These are phyloP conservation scores for Westerdykella sp. DNA, from an alignment of 2,329 filamentous ascomycete species.

Conservation along the genomic window DNA sequence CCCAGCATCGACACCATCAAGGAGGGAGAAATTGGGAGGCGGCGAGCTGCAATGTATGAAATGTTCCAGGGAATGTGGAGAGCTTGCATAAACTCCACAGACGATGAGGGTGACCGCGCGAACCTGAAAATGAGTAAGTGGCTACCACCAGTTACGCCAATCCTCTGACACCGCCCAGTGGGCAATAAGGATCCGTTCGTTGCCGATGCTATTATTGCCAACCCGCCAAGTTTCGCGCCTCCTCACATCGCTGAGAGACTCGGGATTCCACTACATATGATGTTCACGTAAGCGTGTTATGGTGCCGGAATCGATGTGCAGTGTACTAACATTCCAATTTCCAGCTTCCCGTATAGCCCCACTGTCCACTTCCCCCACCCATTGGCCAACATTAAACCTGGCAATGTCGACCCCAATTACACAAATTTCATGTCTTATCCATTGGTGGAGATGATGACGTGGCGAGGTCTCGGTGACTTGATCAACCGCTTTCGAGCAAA, in stretches of 20 bases:
- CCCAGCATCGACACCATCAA: constrained; percentile 66
- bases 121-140: constrained; percentile 53
- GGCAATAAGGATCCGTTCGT: constrained; percentile 64
- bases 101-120: constrained; percentile 56
- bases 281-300: constrained; percentile 76
- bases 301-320: constrained; percentile 21
- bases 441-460: constrained; percentile 70
- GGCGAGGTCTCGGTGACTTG: constrained; percentile 62
- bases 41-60: constrained; percentile 65
- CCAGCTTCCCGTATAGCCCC: constrained; percentile 65
- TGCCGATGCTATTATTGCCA: constrained; percentile 75
- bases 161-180: constrained; percentile 36
- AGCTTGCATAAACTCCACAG: constrained; percentile 66
- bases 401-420: constrained; percentile 65
- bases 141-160: constrained; percentile 5
- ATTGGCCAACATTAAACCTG: constrained; percentile 66
- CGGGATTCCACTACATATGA: constrained; percentile 70
- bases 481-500: constrained; percentile 68
- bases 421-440: constrained; percentile 78
- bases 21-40: constrained; percentile 63
- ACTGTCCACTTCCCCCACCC: constrained; percentile 73
- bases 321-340: constrained; percentile 10
- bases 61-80: constrained; percentile 83
- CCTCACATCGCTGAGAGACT: constrained; percentile 70
- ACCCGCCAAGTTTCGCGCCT: constrained; percentile 71